Evolutionary conservation across 2,329 filamentous ascomycete species (phyloP), one percentile per base, ranked within the genome.

Genomic region (Fusarium brachygibbosum): DNA sequence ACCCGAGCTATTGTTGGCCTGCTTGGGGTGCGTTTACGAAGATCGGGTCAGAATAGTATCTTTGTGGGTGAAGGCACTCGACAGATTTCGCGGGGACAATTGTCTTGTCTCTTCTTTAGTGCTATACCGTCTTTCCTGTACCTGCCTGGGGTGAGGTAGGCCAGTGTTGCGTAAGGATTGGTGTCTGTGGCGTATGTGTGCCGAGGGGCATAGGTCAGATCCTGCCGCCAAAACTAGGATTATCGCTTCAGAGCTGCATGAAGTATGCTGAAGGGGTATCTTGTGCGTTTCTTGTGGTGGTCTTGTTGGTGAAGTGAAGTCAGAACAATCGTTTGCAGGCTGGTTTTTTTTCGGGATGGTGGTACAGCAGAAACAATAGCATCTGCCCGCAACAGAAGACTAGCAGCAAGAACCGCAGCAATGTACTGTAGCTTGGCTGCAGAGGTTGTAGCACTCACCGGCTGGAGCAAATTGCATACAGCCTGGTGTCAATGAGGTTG

Each of bases 261-360:
- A 59, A 64, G 50, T 73, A 70, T 74, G 60, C 68, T 66, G 16
- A 48, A 68, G 58, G 60, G 40, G 66, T 72, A 69, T 62, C 68
- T 68, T 62, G 59, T 71, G 68, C 55, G 65, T 54, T 57, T 57
- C 55, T 68, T 58, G 54, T 69, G 58, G 69, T 66, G 65, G 62
- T 64, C 57, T 56, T 59, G 67, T 41, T 58, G 58, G 45, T 66
- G 63, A 62, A 63, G 21, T 44, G 46, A 45, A 69, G 48, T 60
- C 46, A 60, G 55, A 59, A 59, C 28, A 60, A 48, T 41, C 28
- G 58, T 55, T 55, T 64, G 58, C 67, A 70, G 63, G 42, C 68
- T 45, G 51, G 57, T 56, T 40, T 64, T 60, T 60, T 62, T 60
- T 25, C 51, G 64, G 69, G 49, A 55, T 71, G 62, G 71, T 73